Evolutionary conservation across 306 rosid genomes (phyloP).

Genomic region (Rosa lucieae): DNA sequence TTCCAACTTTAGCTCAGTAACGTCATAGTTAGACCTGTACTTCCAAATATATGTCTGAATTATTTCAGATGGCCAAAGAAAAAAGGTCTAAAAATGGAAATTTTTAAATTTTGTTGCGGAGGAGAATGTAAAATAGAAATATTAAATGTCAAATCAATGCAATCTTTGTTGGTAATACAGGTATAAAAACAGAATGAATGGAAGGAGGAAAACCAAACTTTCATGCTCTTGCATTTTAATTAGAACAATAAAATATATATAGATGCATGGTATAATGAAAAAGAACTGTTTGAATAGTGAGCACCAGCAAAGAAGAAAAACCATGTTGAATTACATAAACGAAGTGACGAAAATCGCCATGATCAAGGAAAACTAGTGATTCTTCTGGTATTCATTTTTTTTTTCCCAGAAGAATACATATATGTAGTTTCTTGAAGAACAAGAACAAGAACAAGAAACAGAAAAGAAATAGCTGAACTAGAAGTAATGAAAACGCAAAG

Average conservation of each 20-base stretch:
- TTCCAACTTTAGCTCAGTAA: constrained; percentile 56
- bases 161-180: not conserved
- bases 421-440: not conserved
- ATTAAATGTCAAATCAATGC: not conserved
- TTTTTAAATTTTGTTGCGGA: not conserved
- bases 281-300: not conserved
- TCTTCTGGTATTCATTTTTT: not conserved
- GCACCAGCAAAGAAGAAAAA: not conserved
- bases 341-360: not conserved
- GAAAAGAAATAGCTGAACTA: not conserved
- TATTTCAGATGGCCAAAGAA: not conserved
- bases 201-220: not conserved
- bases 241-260: too few species aligned
- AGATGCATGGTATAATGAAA: not conserved
- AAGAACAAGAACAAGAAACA: not conserved
- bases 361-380: not conserved
- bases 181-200: not conserved
- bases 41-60: not conserved
- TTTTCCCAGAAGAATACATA: not conserved
- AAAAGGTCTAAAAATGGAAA: not conserved
- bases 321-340: not conserved
- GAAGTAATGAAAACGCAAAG: not conserved
- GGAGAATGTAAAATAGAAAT: not conserved
- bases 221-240: not conserved
- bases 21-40: constrained; percentile 46